Conservation (phyloP, 1,284 basidiomycete species). For the Neonothopanus nambi region DNA sequence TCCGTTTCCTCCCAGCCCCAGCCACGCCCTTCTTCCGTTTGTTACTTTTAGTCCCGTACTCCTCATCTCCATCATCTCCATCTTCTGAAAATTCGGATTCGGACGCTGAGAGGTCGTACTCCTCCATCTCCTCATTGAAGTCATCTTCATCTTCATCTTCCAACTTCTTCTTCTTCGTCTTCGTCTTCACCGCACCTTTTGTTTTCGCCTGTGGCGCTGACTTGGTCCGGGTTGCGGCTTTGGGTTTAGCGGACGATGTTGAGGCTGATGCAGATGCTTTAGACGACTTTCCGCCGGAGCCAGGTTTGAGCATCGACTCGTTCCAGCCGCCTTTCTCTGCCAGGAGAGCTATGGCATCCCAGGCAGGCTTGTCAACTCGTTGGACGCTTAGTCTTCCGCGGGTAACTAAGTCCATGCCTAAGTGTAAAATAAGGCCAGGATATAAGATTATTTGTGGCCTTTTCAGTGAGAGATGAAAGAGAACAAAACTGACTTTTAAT, state of each 20-base stretch:
- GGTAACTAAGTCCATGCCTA: constrained; percentile 80
- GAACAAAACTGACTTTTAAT: constrained; percentile 60
- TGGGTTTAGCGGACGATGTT: neutral
- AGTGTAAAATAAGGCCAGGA: constrained; percentile 9
- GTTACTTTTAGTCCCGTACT: neutral
- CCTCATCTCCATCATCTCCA: neutral
- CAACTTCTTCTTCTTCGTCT: neutral
- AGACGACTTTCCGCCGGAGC: neutral
- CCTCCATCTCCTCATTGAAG: neutral
- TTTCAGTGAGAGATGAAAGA: neutral
- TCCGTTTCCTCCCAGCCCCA: constrained; percentile 4
- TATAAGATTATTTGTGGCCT: constrained; percentile 3
- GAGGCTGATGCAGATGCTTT: too few species aligned
- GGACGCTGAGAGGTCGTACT: neutral
- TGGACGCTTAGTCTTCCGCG: constrained; percentile 89
- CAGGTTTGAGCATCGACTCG: constrained; percentile 22
- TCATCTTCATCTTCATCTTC: constrained; percentile 3
- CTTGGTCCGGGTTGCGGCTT: neutral
- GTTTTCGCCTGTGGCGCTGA: neutral
- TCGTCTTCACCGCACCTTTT: neutral
- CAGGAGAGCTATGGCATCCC: constrained; percentile 64
- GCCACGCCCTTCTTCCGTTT: neutral
- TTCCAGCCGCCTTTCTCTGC: constrained; percentile 78
- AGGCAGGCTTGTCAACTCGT: constrained; percentile 71
- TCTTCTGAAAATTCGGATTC: neutral